These are phyloP conservation scores for Ogataea pilisensis DNA, from an alignment of 805 yeast species.

Conservation along the genomic window DNA sequence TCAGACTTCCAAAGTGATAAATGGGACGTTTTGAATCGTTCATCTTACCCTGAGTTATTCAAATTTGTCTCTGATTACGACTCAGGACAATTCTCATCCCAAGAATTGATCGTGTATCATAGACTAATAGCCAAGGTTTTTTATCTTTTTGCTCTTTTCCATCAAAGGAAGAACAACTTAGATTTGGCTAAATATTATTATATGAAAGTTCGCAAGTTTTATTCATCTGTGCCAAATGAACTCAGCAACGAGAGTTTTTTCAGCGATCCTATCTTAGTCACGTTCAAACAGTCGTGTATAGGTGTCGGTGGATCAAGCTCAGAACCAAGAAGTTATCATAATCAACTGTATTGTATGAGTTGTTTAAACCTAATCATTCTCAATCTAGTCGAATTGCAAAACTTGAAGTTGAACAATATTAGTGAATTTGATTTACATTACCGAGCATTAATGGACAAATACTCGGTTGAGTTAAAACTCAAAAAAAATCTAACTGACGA, in stretches of 20 bases:
- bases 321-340: constrained; percentile 17
- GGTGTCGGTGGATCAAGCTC: constrained; percentile 24
- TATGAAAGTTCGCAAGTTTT: constrained; percentile 29
- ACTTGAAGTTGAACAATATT: constrained; percentile 11
- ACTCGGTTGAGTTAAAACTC: constrained; percentile 16
- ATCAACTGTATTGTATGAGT: constrained; percentile 22
- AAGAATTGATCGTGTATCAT: constrained; percentile 36
- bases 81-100: constrained; percentile 33
- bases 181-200: constrained; percentile 38
- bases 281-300: constrained; percentile 17
- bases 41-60: constrained; percentile 9
- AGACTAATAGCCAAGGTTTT: constrained; percentile 35
- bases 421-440: constrained; percentile 23
- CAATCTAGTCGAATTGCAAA: constrained; percentile 15
- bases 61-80: constrained; percentile 36
- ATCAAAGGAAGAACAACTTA: constrained; percentile 36
- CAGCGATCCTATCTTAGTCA: constrained; percentile 18
- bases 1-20: constrained; percentile 29
- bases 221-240: constrained; percentile 16
- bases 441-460: constrained; percentile 16
- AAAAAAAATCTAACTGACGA: constrained; percentile 16
- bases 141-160: constrained; percentile 37
- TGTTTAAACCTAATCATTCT: constrained; percentile 24
- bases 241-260: constrained; percentile 19
- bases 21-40: constrained; percentile 6